Evolutionary conservation across 1,139 yeast genomes (phyloP), one percentile per base, ranked within the genome.

Genomic region (Scheffersomyces titani): DNA sequence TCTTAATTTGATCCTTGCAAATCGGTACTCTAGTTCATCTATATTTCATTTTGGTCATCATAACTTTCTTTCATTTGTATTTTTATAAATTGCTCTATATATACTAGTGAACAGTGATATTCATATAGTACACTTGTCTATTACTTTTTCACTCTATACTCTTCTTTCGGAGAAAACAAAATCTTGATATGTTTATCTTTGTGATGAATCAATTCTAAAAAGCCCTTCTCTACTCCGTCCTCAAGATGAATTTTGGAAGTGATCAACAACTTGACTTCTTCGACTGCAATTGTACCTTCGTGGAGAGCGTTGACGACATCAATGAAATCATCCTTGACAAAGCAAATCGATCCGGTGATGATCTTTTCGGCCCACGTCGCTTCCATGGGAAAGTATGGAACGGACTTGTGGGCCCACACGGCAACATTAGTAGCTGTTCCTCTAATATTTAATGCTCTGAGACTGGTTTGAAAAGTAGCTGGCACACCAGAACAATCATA

Each of bases 361-460:
- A 65, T 58, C 53, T 74, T 76, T 62, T 77, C 81, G 50, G 74
- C 70, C 61, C 70, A 69, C 2, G 81, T 77, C 19, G 76, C 63
- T 54, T 70, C 71, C 81, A 77, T 77, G 24, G 79, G 80, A 49
- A 67, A 71, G 57, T 68, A 74, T 24, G 70, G 69, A 20, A 75
- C 66, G 16, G 73, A 71, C 44, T 69, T 67, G 57, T 74, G 72
- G 22, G 78, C 75, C 89, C 89, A 83, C 60, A 83, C 20, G 67
- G 91, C 91, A 47, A 87, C 81, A 65, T 87, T 87, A 52, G 87
- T 85, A 5, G 89, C 88, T 11, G 76, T 75, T 51, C 91, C 91
- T 54, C 83, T 79, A 18, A 85, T 81, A 51, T 83, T 77, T 45
- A 85, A 69, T 21, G 86, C 81, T 52, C 76, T 78, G 44, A 86